A percentile compares a stretch with the other conserved stretches of the same genome.
Evolutionary conservation across 129 eudicot species (phyloP).

Genomic region (Heracleum sosnowskyi): DNA sequence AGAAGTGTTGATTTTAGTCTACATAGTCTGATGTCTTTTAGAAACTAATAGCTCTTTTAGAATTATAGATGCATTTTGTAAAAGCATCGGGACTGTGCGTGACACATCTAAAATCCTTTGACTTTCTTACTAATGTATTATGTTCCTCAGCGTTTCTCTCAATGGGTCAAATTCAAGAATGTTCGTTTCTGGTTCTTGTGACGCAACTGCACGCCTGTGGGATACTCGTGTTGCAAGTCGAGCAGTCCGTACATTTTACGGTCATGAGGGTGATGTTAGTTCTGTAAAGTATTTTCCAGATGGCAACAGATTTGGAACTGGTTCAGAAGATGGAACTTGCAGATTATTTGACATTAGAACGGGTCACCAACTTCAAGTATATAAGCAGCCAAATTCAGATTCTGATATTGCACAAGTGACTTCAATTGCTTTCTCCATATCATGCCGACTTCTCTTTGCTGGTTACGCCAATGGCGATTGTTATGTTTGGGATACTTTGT

Average conservation of each 20-base stretch:
- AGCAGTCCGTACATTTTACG: slow-evolving; percentile 77
- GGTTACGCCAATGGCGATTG: slow-evolving; percentile 84
- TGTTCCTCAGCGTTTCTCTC: slow-evolving; percentile 59
- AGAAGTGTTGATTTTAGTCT: not conserved
- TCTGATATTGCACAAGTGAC: slow-evolving; percentile 44
- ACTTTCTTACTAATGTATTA: not conserved
- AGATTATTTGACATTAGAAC: slow-evolving; percentile 90
- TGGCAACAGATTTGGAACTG: slow-evolving; percentile 94
- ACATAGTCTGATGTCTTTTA: not conserved
- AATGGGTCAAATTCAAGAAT: slow-evolving; percentile 66
- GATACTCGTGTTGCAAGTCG: slow-evolving; percentile 96
- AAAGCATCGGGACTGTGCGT: not conserved
- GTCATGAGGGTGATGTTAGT: slow-evolving; percentile 90
- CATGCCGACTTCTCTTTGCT: slow-evolving; percentile 86
- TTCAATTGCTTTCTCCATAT: slow-evolving; percentile 76
- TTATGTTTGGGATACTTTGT: slow-evolving; percentile 89
- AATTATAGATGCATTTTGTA: not conserved
- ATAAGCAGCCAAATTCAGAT: slow-evolving; percentile 45
- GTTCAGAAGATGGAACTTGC: slow-evolving; percentile 91
- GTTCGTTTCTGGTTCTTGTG: slow-evolving; percentile 96
- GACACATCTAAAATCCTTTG: not conserved
- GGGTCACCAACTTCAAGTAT: slow-evolving; percentile 94
- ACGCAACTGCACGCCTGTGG: slow-evolving; percentile 87
- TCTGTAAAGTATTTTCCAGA: slow-evolving; percentile 91
- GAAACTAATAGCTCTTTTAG: not conserved